Conservation (phyloP, 2,329 filamentous ascomycete genomes). For the Metarhizium anisopliae region DNA sequence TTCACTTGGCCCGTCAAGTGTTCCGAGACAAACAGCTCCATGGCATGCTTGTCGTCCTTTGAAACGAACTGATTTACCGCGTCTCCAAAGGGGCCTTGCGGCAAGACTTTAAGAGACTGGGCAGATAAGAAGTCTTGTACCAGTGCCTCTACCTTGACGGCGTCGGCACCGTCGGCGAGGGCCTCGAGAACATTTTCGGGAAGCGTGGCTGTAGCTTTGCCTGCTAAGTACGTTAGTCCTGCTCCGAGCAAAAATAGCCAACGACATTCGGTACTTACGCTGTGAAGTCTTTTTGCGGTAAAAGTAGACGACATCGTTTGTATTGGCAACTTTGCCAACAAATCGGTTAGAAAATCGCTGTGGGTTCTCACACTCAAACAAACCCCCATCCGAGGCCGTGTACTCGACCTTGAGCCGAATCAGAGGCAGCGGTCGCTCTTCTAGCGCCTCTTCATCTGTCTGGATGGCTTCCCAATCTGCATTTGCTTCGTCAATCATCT, state of each 20-base stretch:
- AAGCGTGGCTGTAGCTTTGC: slow-evolving; percentile 32
- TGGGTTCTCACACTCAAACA: slow-evolving; percentile 88
- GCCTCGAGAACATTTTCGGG: slow-evolving; percentile 55
- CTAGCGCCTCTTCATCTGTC: slow-evolving; percentile 48
- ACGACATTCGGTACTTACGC: slow-evolving; percentile 12
- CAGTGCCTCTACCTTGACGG: slow-evolving; percentile 78
- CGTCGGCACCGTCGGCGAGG: slow-evolving; percentile 44
- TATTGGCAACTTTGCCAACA: slow-evolving; percentile 81
- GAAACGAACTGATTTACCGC: slow-evolving; percentile 88
- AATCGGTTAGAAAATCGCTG: slow-evolving; percentile 95
- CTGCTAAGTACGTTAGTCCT: slow-evolving; percentile 12
- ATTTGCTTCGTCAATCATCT: slow-evolving; percentile 80
- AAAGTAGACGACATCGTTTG: slow-evolving; percentile 88
- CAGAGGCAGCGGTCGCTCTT: slow-evolving; percentile 65
- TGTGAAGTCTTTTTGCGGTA: slow-evolving; percentile 71
- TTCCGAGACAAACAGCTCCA: slow-evolving; percentile 71
- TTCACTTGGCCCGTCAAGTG: slow-evolving; percentile 62
- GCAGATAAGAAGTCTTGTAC: slow-evolving; percentile 81
- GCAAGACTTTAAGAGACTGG: slow-evolving; percentile 85
- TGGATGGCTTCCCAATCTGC: slow-evolving; percentile 74
- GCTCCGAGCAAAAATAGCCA: not conserved
- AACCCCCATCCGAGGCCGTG: slow-evolving; percentile 72
- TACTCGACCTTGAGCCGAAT: slow-evolving; percentile 89
- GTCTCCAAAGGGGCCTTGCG: slow-evolving; percentile 86
- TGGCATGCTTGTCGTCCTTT: slow-evolving; percentile 89